Evolutionary conservation across 1,139 yeast genomes (phyloP).

Genomic region (Diutina sp.): DNA sequence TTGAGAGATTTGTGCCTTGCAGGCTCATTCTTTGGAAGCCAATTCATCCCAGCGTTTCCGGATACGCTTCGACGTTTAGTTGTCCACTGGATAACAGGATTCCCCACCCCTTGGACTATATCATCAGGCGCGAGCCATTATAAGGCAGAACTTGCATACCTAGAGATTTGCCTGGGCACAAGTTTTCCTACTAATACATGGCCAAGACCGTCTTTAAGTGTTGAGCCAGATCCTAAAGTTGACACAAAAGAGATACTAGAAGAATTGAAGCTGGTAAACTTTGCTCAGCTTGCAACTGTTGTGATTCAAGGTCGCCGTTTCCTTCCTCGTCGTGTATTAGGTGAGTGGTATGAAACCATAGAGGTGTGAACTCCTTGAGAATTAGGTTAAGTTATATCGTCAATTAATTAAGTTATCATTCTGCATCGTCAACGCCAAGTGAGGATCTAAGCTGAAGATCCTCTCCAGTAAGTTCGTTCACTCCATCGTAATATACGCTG

Average conservation of each 20-base stretch:
- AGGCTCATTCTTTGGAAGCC: background rate
- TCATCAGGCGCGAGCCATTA: background rate
- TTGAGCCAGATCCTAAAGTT: background rate
- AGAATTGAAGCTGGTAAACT: background rate
- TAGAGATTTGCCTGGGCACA: background rate
- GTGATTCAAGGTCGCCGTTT: background rate
- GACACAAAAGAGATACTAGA: background rate
- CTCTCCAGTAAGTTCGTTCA: background rate
- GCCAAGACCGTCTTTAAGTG: background rate
- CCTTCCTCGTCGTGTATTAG: background rate
- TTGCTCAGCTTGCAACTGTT: background rate
- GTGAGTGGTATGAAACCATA: background rate
- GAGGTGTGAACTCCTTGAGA: background rate
- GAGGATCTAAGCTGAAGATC: background rate
- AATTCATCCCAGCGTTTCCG: background rate
- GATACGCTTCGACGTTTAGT: background rate
- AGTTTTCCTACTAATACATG: background rate
- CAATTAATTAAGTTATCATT: too few species aligned
- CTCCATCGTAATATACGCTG: background rate
- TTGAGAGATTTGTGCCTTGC: background rate
- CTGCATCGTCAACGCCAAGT: background rate
- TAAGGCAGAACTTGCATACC: background rate
- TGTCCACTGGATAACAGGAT: background rate
- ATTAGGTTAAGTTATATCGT: background rate
- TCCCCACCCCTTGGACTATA: background rate